Base-by-base conservation (phyloP, 306 rosid genomes). In the Vicia faba region DNA sequence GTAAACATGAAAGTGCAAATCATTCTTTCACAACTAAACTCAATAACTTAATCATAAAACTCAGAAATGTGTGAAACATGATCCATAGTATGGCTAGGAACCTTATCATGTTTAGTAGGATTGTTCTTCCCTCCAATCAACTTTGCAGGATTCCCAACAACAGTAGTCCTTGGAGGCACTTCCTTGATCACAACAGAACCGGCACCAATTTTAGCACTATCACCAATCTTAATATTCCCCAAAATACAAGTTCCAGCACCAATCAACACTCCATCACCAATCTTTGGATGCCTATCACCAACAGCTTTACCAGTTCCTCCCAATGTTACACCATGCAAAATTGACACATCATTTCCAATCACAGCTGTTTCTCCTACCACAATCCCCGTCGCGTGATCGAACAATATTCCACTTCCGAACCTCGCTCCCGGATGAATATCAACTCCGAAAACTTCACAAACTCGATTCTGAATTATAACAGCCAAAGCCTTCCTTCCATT, bases 351-450 rank as follows among this genome's bases (percentile, higher is more conserved):
- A 61, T 85, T 84, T 3, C 99, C 99, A 38, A 93, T 88, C 79
- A 88, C 90, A 20, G 96, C 98, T 1, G 97, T 93, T 69, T 89
- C 98, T 1, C 98, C 97, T 2, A 93, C 89, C 48, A 93, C 97
- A 0, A 93, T 68, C 4, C 98, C 98, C 8, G 97, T 89, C 3
- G 98, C 97, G 25, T 93, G 98, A 60, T 93, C 98, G 2, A 93
- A 79, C 77, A 93, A 77, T 3, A 89, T 71, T 48, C 96, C 97
- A 5, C 81, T 76, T 8, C 98, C 97, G 39, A 89, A 74, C 44
- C 64, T 84, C 0, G 98, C 98, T 3, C 95, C 98, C 0, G 98
- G 97, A 71, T 93, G 98, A 13, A 93, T 88, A 65, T 93, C 98
- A 11, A 93, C 95, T 0, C 86, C 86, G 13, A 89, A 89, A 14